Percentiles rank a stretch among this genome's conserved stretches.
Evolutionary conservation across 169 alveolate genomes (phyloP).

Genomic region (Plasmodium inui): DNA sequence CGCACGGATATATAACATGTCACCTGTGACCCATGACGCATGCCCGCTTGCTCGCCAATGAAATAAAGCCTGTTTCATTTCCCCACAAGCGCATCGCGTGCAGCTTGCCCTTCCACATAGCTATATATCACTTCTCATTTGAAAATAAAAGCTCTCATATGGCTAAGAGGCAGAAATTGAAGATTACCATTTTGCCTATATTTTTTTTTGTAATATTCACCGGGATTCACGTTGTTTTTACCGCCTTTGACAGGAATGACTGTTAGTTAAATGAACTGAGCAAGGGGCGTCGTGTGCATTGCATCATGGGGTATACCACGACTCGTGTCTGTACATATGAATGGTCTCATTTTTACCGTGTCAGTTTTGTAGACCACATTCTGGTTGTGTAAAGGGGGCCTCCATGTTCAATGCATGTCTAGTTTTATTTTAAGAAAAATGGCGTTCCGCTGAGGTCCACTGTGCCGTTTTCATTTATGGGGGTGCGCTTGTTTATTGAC

Average conservation of each 20-base stretch:
- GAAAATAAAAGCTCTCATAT: slow-evolving; percentile 4
- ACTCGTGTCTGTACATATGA: not conserved
- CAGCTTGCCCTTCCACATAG: not conserved
- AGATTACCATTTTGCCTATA: slow-evolving; percentile 56
- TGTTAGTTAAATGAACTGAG: slow-evolving; percentile 18
- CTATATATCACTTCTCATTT: not conserved
- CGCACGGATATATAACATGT: not conserved
- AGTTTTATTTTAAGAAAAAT: not conserved
- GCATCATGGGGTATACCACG: not conserved
- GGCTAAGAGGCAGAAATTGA: slow-evolving; percentile 74
- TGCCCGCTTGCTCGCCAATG: not conserved
- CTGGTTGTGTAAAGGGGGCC: not conserved
- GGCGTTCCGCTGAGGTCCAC: not conserved
- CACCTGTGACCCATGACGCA: not conserved
- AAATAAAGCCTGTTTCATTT: not conserved
- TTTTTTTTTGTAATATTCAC: slow-evolving; percentile 62
- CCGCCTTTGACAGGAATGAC: slow-evolving; percentile 58
- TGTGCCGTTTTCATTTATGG: not conserved
- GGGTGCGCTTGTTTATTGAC: not conserved
- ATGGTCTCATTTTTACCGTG: not conserved
- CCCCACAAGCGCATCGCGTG: not conserved
- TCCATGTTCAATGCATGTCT: not conserved
- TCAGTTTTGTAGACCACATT: not conserved
- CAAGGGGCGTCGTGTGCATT: not conserved
- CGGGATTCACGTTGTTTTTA: slow-evolving; percentile 69